Percentiles rank a stretch among this genome's conserved stretches.
Conservation (phyloP, 139 green algal species). For the Chloropicon primus region DNA sequence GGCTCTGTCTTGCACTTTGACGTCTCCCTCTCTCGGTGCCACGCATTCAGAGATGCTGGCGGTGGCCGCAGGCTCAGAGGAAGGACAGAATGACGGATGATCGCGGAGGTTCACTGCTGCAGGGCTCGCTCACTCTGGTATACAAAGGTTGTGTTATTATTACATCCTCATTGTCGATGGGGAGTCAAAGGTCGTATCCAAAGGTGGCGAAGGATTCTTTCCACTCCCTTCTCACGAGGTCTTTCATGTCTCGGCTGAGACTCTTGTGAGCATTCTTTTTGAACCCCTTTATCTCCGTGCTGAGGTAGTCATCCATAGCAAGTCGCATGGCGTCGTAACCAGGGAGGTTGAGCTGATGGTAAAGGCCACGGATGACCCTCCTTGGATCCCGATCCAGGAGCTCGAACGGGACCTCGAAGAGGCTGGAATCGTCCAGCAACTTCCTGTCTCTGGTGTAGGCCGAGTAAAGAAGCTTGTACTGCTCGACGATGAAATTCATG, state of each 20-base stretch:
- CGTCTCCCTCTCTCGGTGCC: too few relatives aligned
- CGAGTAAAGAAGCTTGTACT: conserved; percentile 31
- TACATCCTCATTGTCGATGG: too few relatives aligned
- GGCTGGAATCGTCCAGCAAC: background rate
- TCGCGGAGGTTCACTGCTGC: too few relatives aligned
- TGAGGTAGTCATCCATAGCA: conserved; percentile 16
- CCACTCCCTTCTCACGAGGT: background rate
- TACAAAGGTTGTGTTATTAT: too few relatives aligned
- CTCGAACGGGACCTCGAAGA: conserved; percentile 3
- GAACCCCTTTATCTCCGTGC: conserved; percentile 24
- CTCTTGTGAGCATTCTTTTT: conserved; percentile 34
- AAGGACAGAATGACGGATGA: too few relatives aligned
- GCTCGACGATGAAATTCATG: conserved; percentile 37
- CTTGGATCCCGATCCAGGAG: background rate
- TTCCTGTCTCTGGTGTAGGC: conserved; percentile 3
- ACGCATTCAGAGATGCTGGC: too few relatives aligned
- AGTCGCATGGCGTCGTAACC: background rate
- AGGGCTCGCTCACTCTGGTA: too few relatives aligned
- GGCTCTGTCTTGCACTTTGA: too few relatives aligned
- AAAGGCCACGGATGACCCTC: background rate
- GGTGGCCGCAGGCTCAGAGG: too few relatives aligned
- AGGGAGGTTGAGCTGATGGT: background rate
- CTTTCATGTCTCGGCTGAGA: background rate
- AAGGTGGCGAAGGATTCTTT: background rate
- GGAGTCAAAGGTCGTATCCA: background rate